A percentile compares a stretch with the other conserved stretches of the same genome.
These are phyloP conservation scores for Globisporangium orthogonon DNA, from an alignment of 352 stramenopile species.

Conservation along the genomic window DNA sequence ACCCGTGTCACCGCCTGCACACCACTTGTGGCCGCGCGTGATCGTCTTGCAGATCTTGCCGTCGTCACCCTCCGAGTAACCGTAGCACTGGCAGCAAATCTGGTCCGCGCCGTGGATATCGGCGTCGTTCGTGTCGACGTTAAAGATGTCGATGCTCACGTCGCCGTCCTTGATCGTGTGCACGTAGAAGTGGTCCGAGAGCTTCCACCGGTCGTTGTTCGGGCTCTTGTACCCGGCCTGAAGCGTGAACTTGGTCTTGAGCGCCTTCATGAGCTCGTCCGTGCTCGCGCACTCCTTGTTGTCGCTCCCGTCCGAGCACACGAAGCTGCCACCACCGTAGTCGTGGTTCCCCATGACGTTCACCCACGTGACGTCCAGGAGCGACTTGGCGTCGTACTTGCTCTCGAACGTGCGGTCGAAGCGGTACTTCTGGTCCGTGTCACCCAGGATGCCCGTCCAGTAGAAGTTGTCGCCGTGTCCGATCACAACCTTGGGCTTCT, in stretches of 20 bases:
- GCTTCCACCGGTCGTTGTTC: slow-evolving; percentile 38
- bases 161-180: slow-evolving; percentile 23
- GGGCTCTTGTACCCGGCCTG: slow-evolving; percentile 38
- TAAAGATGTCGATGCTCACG: slow-evolving; percentile 44
- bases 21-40: slow-evolving; percentile 41
- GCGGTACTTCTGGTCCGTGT: slow-evolving; percentile 30
- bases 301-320: slow-evolving; percentile 28
- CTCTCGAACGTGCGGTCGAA: slow-evolving; percentile 53
- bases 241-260: slow-evolving; percentile 10
- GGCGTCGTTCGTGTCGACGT: slow-evolving; percentile 44
- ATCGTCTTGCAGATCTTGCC: slow-evolving; percentile 40
- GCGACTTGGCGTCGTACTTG: slow-evolving; percentile 42
- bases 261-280: slow-evolving; percentile 7
- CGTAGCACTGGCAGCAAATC: slow-evolving; percentile 83
- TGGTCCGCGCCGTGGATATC: slow-evolving; percentile 53
- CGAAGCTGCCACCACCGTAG: slow-evolving; percentile 53
- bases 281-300: slow-evolving; percentile 4
- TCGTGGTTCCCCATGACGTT: slow-evolving; percentile 73
- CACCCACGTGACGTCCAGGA: slow-evolving; percentile 46
- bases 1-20: slow-evolving; percentile 44
- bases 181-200: slow-evolving; percentile 44
- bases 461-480: slow-evolving; percentile 72
- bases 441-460: slow-evolving; percentile 48
- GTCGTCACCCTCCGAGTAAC: slow-evolving; percentile 47
- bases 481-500: slow-evolving; percentile 48